These are phyloP conservation scores for Lodderomyces beijingensis DNA, from an alignment of 1,139 yeast species.

Conservation along the genomic window DNA sequence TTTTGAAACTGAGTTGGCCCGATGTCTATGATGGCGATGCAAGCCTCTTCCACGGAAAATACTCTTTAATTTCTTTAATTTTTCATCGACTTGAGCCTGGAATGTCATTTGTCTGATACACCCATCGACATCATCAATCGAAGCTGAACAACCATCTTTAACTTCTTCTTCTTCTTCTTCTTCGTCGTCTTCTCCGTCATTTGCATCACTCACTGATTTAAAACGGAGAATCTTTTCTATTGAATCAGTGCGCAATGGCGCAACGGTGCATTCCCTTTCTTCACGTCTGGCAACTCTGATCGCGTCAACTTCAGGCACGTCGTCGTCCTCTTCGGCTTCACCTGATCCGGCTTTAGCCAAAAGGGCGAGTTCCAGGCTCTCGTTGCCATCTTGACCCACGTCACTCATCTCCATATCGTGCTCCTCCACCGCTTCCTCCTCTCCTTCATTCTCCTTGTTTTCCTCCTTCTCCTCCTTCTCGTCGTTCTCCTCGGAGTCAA, in stretches of 20 bases:
- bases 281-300: neutral
- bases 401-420: neutral
- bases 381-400: too few relatives aligned
- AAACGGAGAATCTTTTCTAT: neutral
- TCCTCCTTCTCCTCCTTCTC: neutral
- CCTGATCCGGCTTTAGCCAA: too few relatives aligned
- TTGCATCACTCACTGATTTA: neutral
- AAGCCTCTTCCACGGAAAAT: conserved; percentile 2
- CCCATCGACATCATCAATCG: conserved; percentile 1
- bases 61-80: neutral
- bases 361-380: neutral
- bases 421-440: neutral
- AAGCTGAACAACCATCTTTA: neutral
- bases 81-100: conserved; percentile 4
- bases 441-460: too few relatives aligned
- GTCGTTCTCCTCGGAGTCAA: conserved; percentile 3
- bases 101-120: neutral
- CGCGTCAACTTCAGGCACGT: neutral
- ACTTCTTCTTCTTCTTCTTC: neutral
- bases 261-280: neutral
- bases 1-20: too few relatives aligned
- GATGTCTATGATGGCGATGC: too few relatives aligned
- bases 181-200: neutral
- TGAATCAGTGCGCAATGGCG: conserved; percentile 3
- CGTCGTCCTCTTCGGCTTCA: too few relatives aligned